A percentile compares a stretch with the other conserved stretches of the same genome.
Conservation (phyloP, 306 rosid genomes). For the Quercus ilex region DNA sequence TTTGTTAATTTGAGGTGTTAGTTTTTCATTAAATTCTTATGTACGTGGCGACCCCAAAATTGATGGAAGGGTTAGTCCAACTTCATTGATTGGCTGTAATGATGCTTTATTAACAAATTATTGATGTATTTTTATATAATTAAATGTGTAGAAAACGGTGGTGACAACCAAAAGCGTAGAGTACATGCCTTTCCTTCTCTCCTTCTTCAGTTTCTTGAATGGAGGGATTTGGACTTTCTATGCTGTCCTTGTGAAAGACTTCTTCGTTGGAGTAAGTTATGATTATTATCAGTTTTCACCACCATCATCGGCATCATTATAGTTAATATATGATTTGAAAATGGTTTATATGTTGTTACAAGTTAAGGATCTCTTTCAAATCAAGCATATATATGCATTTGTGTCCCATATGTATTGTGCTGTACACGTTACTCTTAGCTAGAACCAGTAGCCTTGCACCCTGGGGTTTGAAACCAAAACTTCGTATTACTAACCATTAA, state of each 20-base stretch:
- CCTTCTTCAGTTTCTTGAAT: constrained; percentile 31
- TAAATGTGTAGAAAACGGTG: constrained; percentile 33
- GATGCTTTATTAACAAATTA: background rate
- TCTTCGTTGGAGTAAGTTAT: background rate
- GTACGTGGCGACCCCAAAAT: no score
- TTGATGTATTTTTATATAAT: background rate
- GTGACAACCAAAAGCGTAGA: constrained; percentile 39
- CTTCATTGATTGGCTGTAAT: no score
- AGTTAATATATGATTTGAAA: background rate
- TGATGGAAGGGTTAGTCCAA: no score
- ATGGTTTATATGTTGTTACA: background rate
- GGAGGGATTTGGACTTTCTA: constrained; percentile 39
- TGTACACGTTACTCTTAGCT: background rate
- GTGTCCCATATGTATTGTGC: background rate
- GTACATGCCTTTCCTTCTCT: constrained; percentile 42
- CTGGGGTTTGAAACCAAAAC: no score
- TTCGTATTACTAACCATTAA: no score
- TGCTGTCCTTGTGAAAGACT: background rate
- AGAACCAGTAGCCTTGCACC: background rate
- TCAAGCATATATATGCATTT: background rate
- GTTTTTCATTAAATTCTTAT: no score
- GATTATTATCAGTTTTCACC: background rate
- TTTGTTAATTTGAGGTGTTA: no score
- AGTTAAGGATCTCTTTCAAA: background rate
- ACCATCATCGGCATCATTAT: background rate